Evolutionary conservation across 768 basidiomycete genomes (phyloP), one percentile per base, ranked within the genome.

Genomic region (Hericium erinaceus): DNA sequence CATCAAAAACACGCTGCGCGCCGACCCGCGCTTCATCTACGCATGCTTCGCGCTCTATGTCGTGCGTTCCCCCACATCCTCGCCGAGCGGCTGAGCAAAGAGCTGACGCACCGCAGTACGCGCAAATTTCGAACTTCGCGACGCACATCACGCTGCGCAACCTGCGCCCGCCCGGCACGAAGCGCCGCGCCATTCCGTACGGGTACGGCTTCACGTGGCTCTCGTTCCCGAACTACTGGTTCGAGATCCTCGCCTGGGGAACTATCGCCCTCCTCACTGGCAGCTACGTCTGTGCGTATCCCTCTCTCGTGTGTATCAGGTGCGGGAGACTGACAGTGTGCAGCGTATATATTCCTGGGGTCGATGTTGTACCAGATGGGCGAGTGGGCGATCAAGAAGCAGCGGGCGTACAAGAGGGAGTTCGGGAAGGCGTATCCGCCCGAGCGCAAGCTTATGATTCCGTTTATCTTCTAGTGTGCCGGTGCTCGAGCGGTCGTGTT

Each of bases 181-280:
- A 81, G 58, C 81, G 78, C 56, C 87, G 95, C 51, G 85, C 80
- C n/a, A 87, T 97, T 63, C 97, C 97, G 0, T 73, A 76, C n/a
- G 95, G 97, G 24, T 95, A 93, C 62, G 95, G 94, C 6, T 99
- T 98, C 74, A 76, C 83, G 55, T 72, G 81, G n/a, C 80, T 95
- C 41, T 88, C 91, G 6, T 89, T 81, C 75, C 92, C 95, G 15
- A 98, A 99, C 71, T 99, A 99, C 74, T 84, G 90, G 68, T 98
- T 95, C 66, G 97, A 99, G 73, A 78, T 74, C 8, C 59, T 95
- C 24, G 86, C 74, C 0, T 97, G 95, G 91, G 65, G 76, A 4
- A 74, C 79, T 15, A 77, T 97, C 52, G 78, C 78, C 22, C 75
- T 76, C 20, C 85, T 98, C 84, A 93, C 93, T 2, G 81, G 84